Conservation (phyloP, 2,329 filamentous ascomycete species). For the Arthrobotrys musiformis region DNA sequence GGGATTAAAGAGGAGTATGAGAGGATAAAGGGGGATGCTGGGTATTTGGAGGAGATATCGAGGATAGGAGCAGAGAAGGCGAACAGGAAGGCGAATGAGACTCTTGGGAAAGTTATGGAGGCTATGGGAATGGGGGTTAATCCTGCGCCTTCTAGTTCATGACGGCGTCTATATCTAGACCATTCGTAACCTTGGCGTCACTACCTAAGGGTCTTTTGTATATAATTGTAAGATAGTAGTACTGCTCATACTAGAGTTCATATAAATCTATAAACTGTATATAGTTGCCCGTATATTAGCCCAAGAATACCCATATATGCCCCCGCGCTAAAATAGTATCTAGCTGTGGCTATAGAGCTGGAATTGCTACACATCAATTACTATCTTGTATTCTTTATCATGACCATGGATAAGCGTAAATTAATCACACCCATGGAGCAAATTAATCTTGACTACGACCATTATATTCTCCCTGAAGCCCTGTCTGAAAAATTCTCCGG, state of each 20-base stretch:
- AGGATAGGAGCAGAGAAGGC: constrained; percentile 72
- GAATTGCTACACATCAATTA: too few relatives aligned
- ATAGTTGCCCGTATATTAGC: too few relatives aligned
- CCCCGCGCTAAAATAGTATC: too few relatives aligned
- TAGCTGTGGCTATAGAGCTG: too few relatives aligned
- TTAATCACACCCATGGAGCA: background rate
- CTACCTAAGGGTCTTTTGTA: background rate
- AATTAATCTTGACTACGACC: background rate
- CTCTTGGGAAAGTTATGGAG: constrained; percentile 65
- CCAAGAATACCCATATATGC: too few relatives aligned
- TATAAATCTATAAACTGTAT: background rate
- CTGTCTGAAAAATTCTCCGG: background rate
- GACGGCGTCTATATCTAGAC: background rate
- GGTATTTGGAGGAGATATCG: constrained; percentile 70
- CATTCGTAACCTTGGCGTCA: too few relatives aligned
- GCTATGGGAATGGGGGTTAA: constrained; percentile 62
- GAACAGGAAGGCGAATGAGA: constrained; percentile 69
- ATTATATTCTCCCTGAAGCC: background rate
- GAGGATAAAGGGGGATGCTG: constrained; percentile 66
- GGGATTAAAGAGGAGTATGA: constrained; percentile 70
- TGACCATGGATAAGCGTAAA: background rate
- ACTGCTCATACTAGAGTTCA: too few relatives aligned
- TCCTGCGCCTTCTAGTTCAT: background rate
- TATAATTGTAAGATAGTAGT: background rate
- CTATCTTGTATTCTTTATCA: background rate